phyloP scores from a whole-genome alignment of 2,329 filamentous ascomycete species.

The Paraphoma sp. region DNA sequence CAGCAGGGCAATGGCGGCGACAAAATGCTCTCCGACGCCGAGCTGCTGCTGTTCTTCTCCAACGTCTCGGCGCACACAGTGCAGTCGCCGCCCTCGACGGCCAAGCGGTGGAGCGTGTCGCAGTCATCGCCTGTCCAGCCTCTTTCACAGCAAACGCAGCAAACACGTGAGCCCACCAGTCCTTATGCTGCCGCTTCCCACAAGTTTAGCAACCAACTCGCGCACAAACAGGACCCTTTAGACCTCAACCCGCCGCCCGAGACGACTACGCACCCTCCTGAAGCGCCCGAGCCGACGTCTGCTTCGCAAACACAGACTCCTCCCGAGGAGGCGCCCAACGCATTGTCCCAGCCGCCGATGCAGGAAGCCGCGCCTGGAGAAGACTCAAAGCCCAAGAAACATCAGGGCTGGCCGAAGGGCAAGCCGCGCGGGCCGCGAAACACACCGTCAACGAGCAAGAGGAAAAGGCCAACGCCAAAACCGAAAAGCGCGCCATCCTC shows the following conservation, averaged over 20 bases:
- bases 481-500: constrained; percentile 32
- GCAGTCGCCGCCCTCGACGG: constrained; percentile 32
- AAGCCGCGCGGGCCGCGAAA: constrained; percentile 52
- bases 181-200: constrained; percentile 15
- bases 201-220: constrained; percentile 8
- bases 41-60: constrained; percentile 54
- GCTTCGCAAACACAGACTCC: constrained; percentile 50
- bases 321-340: constrained; percentile 40
- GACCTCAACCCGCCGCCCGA: constrained; percentile 23
- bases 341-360: constrained; percentile 15
- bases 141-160: constrained; percentile 9
- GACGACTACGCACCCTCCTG: constrained; percentile 11
- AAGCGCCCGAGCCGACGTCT: constrained; percentile 15
- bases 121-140: constrained; percentile 17
- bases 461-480: constrained; percentile 48
- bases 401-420: constrained; percentile 55
- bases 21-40: constrained; percentile 52
- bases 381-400: constrained; percentile 43
- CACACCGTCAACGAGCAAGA: constrained; percentile 46
- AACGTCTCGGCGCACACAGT: constrained; percentile 37
- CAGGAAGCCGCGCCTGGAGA: constrained; percentile 21
- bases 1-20: constrained; percentile 36
- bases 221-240: constrained; percentile 17
- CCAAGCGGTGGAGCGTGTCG: constrained; percentile 39
- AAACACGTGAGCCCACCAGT: constrained; percentile 13